phyloP scores from a whole-genome alignment of 2,329 filamentous ascomycete genomes.

The Penicillium oxalicum region DNA sequence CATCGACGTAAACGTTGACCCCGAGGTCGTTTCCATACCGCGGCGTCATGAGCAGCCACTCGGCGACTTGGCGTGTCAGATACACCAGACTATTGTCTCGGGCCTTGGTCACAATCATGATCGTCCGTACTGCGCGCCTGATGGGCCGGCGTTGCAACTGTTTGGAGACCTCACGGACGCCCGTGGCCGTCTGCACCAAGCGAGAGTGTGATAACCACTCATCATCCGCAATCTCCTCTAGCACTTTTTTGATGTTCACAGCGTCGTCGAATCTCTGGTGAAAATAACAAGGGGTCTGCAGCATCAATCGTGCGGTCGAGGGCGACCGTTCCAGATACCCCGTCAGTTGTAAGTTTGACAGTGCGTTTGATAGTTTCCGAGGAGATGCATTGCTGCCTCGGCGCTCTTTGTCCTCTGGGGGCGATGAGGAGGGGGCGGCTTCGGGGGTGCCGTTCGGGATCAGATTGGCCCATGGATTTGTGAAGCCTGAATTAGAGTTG shows the following conservation, averaged over 20 bases:
- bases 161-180: slow-evolving; percentile 90
- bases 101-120: slow-evolving; percentile 99
- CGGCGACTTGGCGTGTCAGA: slow-evolving; percentile 77
- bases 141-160: slow-evolving; percentile 89
- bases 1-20: slow-evolving; percentile 96
- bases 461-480: slow-evolving; percentile 56
- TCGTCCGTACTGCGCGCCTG: slow-evolving; percentile 81
- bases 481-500: slow-evolving; percentile 47
- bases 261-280: slow-evolving; percentile 95
- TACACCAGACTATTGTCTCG: slow-evolving; percentile 89
- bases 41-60: slow-evolving; percentile 83
- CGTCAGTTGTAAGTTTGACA: slow-evolving; percentile 47
- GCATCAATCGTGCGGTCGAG: slow-evolving; percentile 50
- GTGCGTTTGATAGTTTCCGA: slow-evolving; percentile 58
- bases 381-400: slow-evolving; percentile 46
- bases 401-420: slow-evolving; percentile 23
- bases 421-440: slow-evolving; percentile 6
- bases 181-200: slow-evolving; percentile 89
- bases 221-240: slow-evolving; percentile 85
- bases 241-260: slow-evolving; percentile 87
- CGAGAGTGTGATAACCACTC: slow-evolving; percentile 90
- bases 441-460: slow-evolving; percentile 37
- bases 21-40: slow-evolving; percentile 85
- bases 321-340: slow-evolving; percentile 40
- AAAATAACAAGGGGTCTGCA: slow-evolving; percentile 95